These are phyloP conservation scores for Moniliophthora roreri DNA, from an alignment of 1,284 basidiomycete genomes.

Conservation along the genomic window DNA sequence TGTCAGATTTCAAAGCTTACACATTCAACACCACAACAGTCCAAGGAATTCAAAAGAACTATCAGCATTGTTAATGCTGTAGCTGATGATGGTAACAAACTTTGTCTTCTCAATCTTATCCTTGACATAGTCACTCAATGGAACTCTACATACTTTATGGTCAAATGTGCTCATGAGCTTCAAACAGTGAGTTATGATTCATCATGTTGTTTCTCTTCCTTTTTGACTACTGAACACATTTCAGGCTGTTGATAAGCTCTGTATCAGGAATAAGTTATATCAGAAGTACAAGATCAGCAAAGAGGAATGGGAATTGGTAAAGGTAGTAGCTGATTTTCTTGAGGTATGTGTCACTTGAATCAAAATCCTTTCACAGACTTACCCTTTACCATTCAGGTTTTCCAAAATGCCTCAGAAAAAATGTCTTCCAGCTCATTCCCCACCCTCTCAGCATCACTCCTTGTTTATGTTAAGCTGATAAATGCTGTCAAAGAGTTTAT, in stretches of 20 bases:
- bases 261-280: neutral
- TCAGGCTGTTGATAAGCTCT: neutral
- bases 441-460: neutral
- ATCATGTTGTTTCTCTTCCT: no score
- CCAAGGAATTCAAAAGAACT: neutral
- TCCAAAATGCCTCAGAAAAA: neutral
- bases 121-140: neutral
- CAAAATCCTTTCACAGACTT: no score
- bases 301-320: neutral
- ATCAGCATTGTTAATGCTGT: constrained; percentile 2
- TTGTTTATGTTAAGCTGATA: constrained; percentile 2
- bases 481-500: neutral
- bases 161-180: neutral
- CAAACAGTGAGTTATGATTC: no score
- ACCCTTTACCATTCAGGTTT: neutral
- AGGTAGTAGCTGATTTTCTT: neutral
- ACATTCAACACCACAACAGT: constrained; percentile 1
- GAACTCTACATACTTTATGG: constrained; percentile 7
- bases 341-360: no score
- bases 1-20: constrained; percentile 1
- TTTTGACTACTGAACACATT: no score
- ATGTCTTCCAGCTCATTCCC: constrained; percentile 1
- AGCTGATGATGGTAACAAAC: neutral
- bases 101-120: neutral
- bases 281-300: neutral